phyloP scores from a whole-genome alignment of 2,329 filamentous ascomycete genomes.

The Hypomyces rosellus region DNA sequence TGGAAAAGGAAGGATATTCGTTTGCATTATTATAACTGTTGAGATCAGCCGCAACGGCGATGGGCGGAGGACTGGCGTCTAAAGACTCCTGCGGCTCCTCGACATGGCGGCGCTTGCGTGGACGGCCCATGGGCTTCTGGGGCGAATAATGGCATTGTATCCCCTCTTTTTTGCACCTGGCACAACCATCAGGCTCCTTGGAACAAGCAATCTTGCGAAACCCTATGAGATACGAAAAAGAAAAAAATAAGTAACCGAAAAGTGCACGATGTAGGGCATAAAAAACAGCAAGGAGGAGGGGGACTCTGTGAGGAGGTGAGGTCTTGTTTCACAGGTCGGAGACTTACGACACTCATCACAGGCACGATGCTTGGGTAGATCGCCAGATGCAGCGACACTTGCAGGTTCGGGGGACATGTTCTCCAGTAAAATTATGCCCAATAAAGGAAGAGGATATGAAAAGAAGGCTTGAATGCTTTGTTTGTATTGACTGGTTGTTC shows the following conservation, averaged over 20 bases:
- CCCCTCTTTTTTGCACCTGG: slow-evolving; percentile 51
- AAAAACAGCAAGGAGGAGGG: too few species aligned
- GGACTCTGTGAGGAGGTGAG: too few species aligned
- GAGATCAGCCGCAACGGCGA: neutral
- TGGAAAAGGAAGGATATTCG: neutral
- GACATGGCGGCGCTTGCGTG: slow-evolving; percentile 47
- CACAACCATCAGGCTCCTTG: slow-evolving; percentile 54
- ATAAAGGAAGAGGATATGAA: neutral
- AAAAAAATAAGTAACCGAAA: slow-evolving; percentile 25
- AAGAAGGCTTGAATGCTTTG: neutral
- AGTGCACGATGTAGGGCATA: too few species aligned
- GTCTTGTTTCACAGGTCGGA: neutral
- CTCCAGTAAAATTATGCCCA: neutral
- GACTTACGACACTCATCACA: slow-evolving; percentile 62
- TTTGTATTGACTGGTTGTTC: neutral
- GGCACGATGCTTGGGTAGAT: slow-evolving; percentile 46
- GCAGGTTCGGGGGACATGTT: slow-evolving; percentile 18
- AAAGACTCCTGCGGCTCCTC: slow-evolving; percentile 19
- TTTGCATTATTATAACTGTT: neutral
- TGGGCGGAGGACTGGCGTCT: neutral
- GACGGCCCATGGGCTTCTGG: slow-evolving; percentile 62
- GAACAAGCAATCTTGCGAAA: slow-evolving; percentile 58
- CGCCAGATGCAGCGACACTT: slow-evolving; percentile 10
- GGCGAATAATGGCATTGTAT: slow-evolving; percentile 55
- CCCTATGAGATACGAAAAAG: slow-evolving; percentile 34